phyloP scores from a whole-genome alignment of 495 filamentous ascomycete species.

The Penicillium paxilli region DNA sequence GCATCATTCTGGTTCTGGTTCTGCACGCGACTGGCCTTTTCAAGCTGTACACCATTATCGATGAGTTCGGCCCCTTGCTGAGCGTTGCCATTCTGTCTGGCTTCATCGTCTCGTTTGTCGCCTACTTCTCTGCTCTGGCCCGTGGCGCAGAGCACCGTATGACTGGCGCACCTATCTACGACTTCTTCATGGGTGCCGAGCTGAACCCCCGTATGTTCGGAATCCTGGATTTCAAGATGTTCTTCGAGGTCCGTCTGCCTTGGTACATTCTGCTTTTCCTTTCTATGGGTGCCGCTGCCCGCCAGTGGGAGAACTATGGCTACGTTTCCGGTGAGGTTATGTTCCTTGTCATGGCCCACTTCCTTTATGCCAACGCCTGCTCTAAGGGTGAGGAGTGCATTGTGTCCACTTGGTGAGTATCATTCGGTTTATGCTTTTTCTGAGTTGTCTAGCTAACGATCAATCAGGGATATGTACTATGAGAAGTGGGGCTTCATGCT shows the following conservation, averaged over 20 bases:
- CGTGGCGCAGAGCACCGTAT: slow-evolving; percentile 87
- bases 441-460: not conserved
- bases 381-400: slow-evolving; percentile 96
- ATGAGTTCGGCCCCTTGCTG: slow-evolving; percentile 92
- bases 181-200: slow-evolving; percentile 99
- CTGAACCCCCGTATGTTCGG: slow-evolving; percentile 94
- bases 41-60: slow-evolving; percentile 89
- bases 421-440: not conserved
- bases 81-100: slow-evolving; percentile 89
- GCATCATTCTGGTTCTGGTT: slow-evolving; percentile 62
- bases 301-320: slow-evolving; percentile 86
- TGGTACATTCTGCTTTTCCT: slow-evolving; percentile 93
- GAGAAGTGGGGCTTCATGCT: slow-evolving; percentile 99
- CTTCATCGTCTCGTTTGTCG: slow-evolving; percentile 73
- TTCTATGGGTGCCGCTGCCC: slow-evolving; percentile 72
- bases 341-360: slow-evolving; percentile 92
- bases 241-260: slow-evolving; percentile 95
- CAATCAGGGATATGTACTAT: slow-evolving; percentile 86
- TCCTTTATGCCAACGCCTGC: slow-evolving; percentile 94
- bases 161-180: slow-evolving; percentile 89
- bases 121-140: slow-evolving; percentile 78
- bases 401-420: slow-evolving; percentile 77
- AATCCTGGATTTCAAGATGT: slow-evolving; percentile 98
- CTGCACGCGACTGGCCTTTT: slow-evolving; percentile 84
- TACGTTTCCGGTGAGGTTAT: slow-evolving; percentile 87